A percentile compares a stretch with the other conserved stretches of the same genome.
Conservation (phyloP, 768 basidiomycete genomes). For the Phanerodontia chrysosporium region DNA sequence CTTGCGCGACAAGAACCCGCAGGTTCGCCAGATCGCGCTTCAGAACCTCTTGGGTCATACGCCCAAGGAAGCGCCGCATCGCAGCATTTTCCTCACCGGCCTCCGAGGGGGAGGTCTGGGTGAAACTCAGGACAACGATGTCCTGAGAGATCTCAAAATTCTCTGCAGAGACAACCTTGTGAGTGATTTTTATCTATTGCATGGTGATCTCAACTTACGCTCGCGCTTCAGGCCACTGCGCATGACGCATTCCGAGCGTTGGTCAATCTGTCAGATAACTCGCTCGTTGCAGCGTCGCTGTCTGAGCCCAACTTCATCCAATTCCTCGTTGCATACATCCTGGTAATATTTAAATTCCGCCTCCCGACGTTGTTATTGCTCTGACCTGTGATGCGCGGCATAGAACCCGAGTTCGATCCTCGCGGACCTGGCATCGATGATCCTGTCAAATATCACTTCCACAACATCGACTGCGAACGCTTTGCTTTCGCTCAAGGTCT, state of each 20-base stretch:
- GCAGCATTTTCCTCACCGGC: conserved; percentile 70
- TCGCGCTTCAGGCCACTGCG: conserved; percentile 61
- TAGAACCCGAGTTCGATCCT: conserved; percentile 89
- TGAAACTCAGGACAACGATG: conserved; percentile 55
- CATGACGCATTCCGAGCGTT: conserved; percentile 94
- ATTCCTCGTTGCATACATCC: conserved; percentile 86
- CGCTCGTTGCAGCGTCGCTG: conserved; percentile 59
- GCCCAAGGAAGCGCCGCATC: conserved; percentile 60
- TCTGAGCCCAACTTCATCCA: conserved; percentile 69
- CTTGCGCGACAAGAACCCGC: conserved; percentile 79
- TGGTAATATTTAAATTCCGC: conserved; percentile 50
- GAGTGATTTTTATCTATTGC: conserved; percentile 25
- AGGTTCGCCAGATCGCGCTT: conserved; percentile 84
- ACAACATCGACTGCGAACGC: conserved; percentile 62
- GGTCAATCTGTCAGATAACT: conserved; percentile 88
- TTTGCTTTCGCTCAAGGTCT: conserved; percentile 62
- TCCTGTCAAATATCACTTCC: conserved; percentile 89
- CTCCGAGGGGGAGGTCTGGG: conserved; percentile 54
- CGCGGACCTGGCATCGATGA: conserved; percentile 94
- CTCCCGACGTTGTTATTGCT: background rate
- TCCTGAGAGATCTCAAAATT: conserved; percentile 77
- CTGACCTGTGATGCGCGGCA: background rate
- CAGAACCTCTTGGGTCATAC: conserved; percentile 82
- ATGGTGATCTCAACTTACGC: no score
- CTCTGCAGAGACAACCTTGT: conserved; percentile 89